phyloP scores from a whole-genome alignment of 371 early-diverging fungal genomes.

The Rhizopus delemar region DNA sequence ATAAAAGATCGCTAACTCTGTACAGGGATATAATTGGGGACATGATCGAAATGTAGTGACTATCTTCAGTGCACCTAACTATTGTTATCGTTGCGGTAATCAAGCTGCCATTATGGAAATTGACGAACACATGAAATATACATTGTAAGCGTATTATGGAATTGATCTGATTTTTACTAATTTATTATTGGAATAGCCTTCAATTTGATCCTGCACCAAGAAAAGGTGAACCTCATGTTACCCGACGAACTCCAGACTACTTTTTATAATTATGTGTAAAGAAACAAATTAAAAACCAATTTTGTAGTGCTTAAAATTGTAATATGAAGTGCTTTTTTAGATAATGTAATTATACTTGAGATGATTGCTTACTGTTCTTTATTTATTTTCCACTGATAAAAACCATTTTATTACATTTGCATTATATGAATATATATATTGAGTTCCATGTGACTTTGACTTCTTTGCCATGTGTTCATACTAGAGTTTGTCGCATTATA shows the following conservation, averaged over 20 bases:
- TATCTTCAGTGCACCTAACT: conserved; percentile 99
- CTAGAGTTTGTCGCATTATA: too few species aligned
- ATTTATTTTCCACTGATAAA: too few species aligned
- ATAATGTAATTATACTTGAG: too few species aligned
- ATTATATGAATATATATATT: too few species aligned
- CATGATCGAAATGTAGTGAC: conserved; percentile 99
- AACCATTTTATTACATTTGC: too few species aligned
- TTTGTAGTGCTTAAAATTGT: neutral
- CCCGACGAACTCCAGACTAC: conserved; percentile 98
- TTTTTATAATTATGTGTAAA: conserved; percentile 72
- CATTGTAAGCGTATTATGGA: conserved; percentile 63
- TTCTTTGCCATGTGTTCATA: too few species aligned
- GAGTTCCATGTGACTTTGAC: too few species aligned
- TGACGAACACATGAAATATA: conserved; percentile 91
- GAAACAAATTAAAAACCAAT: neutral
- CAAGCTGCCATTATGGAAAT: conserved; percentile 98
- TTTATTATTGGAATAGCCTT: conserved; percentile 56
- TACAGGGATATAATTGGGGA: conserved; percentile 96
- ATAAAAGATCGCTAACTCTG: conserved; percentile 21
- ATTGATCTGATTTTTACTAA: neutral
- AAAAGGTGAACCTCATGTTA: conserved; percentile 96
- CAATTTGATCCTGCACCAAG: conserved; percentile 99
- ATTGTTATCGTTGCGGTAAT: conserved; percentile 99
- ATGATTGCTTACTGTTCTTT: too few species aligned
- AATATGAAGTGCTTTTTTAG: too few species aligned